Conservation (phyloP, 768 basidiomycete genomes). For the Podaxis sp. region DNA sequence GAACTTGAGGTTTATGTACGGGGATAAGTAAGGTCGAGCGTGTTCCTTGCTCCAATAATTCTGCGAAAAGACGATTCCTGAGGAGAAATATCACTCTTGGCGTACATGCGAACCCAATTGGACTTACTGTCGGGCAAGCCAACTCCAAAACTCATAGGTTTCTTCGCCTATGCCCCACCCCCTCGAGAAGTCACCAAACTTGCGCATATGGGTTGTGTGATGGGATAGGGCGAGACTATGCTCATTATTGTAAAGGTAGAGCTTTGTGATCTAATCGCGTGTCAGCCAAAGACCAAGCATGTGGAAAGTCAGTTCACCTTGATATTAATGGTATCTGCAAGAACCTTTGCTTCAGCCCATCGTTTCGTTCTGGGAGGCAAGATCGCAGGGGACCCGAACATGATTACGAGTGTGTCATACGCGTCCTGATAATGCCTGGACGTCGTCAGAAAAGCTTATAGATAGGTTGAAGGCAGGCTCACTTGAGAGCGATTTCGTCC, state of each 20-base stretch:
- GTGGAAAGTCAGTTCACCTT: slow-evolving; percentile 50
- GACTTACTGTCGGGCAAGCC: slow-evolving; percentile 88
- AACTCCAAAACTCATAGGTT: slow-evolving; percentile 97
- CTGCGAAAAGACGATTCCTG: slow-evolving; percentile 88
- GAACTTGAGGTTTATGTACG: slow-evolving; percentile 46
- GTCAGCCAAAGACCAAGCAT: not conserved
- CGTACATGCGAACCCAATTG: not conserved
- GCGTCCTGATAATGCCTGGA: slow-evolving; percentile 92
- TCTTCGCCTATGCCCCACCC: slow-evolving; percentile 97
- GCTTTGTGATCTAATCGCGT: slow-evolving; percentile 69
- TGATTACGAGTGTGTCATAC: slow-evolving; percentile 76
- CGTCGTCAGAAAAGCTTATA: slow-evolving; percentile 16
- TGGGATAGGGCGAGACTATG: slow-evolving; percentile 77
- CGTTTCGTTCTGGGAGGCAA: slow-evolving; percentile 92
- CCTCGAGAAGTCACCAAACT: slow-evolving; percentile 82
- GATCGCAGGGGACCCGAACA: slow-evolving; percentile 87
- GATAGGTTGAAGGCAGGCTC: slow-evolving; percentile 27
- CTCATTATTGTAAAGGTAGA: slow-evolving; percentile 91
- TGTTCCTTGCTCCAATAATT: slow-evolving; percentile 83
- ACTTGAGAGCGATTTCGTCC: slow-evolving; percentile 92
- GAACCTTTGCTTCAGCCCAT: slow-evolving; percentile 98
- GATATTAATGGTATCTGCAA: slow-evolving; percentile 90
- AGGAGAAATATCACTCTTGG: not conserved
- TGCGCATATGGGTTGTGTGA: slow-evolving; percentile 81
- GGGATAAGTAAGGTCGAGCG: slow-evolving; percentile 64